These are phyloP conservation scores for Jackrogersella multiformis DNA, from an alignment of 495 filamentous ascomycete species.

Conservation along the genomic window DNA sequence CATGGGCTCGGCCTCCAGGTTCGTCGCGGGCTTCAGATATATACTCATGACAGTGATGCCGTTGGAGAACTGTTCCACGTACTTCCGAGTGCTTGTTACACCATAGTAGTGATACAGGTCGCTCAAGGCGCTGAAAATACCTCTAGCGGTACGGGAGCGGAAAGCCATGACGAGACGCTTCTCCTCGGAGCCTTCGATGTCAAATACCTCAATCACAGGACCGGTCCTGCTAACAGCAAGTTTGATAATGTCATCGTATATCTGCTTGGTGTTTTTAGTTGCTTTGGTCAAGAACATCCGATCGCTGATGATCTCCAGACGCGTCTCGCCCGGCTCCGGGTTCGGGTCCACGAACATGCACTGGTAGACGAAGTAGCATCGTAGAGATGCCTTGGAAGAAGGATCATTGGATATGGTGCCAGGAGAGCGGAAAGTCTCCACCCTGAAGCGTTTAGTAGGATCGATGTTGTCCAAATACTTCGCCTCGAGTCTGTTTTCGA, in stretches of 20 bases:
- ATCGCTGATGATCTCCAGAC: conserved; percentile 90
- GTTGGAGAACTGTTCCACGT: conserved; percentile 98
- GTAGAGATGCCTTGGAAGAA: conserved; percentile 75
- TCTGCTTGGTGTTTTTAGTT: conserved; percentile 90
- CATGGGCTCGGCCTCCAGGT: conserved; percentile 58
- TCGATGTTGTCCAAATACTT: conserved; percentile 87
- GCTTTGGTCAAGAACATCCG: conserved; percentile 95
- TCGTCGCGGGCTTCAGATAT: conserved; percentile 79
- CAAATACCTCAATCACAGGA: conserved; percentile 97
- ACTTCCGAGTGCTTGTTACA: conserved; percentile 94
- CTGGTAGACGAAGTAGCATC: conserved; percentile 99
- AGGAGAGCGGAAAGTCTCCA: conserved; percentile 96
- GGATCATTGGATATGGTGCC: conserved; percentile 65
- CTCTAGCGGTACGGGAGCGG: conserved; percentile 89
- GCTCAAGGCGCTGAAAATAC: conserved; percentile 92
- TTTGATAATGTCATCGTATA: conserved; percentile 92
- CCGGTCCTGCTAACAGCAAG: conserved; percentile 83
- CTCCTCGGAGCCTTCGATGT: conserved; percentile 88
- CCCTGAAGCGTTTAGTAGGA: conserved; percentile 75
- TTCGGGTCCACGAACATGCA: conserved; percentile 84
- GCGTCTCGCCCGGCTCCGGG: conserved; percentile 78
- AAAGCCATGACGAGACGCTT: conserved; percentile 95
- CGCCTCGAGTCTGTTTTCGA: conserved; percentile 91
- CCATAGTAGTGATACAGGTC: conserved; percentile 99
- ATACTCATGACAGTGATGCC: conserved; percentile 96